These are phyloP conservation scores for Suhomyces emberorum DNA, from an alignment of 805 yeast genomes.

Conservation along the genomic window DNA sequence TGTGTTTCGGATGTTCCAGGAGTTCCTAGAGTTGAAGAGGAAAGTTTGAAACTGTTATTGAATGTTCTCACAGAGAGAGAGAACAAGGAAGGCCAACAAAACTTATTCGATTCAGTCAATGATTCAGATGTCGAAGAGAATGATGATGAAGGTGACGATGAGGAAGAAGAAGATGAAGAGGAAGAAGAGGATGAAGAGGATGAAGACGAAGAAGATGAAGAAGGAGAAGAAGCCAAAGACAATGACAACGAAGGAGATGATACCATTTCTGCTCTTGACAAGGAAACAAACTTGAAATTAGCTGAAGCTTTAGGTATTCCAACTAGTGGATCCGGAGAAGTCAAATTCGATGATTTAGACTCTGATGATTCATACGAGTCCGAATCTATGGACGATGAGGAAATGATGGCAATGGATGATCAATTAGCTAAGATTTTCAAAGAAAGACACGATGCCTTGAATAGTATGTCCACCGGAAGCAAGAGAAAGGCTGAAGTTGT, in stretches of 20 bases:
- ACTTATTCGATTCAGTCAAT: constrained; percentile 63
- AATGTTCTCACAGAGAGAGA: constrained; percentile 55
- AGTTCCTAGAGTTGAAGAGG: constrained; percentile 23
- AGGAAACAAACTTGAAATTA: constrained; percentile 56
- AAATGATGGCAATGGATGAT: constrained; percentile 91
- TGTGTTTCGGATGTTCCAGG: constrained; percentile 29
- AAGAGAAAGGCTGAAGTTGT: constrained; percentile 68
- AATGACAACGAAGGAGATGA: constrained; percentile 15
- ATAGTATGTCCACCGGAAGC: constrained; percentile 51
- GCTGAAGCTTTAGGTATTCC: constrained; percentile 74
- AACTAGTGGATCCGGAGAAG: constrained; percentile 40
- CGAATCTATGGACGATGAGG: constrained; percentile 87
- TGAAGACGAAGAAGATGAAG: constrained; percentile 21
- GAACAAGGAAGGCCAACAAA: constrained; percentile 75
- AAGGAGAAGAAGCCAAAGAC: constrained; percentile 13
- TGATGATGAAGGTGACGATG: constrained; percentile 27
- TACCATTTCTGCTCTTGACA: constrained; percentile 22
- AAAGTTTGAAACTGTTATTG: constrained; percentile 33
- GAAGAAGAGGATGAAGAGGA: constrained; percentile 25
- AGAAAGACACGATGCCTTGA: constrained; percentile 69
- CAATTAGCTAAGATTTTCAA: constrained; percentile 81
- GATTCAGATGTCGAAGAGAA: constrained; percentile 25
- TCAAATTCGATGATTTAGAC: constrained; percentile 38
- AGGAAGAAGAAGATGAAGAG: constrained; percentile 17
- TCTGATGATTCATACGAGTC: constrained; percentile 60